Percentiles rank a stretch among this genome's conserved stretches.
Conservation (phyloP, 768 basidiomycete species). For the Naganishia kalamii region DNA sequence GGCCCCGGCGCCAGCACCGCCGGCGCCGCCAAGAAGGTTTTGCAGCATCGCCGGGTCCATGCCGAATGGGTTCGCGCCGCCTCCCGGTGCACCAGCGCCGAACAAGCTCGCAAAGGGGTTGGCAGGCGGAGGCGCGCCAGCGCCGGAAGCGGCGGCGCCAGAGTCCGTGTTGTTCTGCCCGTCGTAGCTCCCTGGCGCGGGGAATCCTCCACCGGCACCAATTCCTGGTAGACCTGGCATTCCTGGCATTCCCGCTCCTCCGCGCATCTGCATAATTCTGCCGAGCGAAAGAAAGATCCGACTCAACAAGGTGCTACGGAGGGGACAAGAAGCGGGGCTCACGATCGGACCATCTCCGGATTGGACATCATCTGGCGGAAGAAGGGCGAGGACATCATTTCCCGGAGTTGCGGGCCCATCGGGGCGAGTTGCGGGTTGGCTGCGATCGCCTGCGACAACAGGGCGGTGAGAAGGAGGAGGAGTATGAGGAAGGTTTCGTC, state of each 20-base stretch:
- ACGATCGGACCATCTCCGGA: constrained; percentile 21
- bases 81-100: constrained; percentile 16
- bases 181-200: background rate
- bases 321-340: too few relatives aligned
- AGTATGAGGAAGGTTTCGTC: too few relatives aligned
- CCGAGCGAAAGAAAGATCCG: too few relatives aligned
- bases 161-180: background rate
- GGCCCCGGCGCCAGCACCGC: constrained; percentile 25
- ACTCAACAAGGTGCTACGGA: too few relatives aligned
- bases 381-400: constrained; percentile 61
- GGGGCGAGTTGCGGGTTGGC: constrained; percentile 67
- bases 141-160: background rate
- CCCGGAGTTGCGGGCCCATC: constrained; percentile 74
- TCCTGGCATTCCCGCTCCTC: constrained; percentile 23
- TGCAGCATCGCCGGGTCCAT: constrained; percentile 52
- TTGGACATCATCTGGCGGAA: constrained; percentile 62
- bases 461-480: background rate
- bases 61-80: constrained; percentile 28
- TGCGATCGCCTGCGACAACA: constrained; percentile 56
- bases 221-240: constrained; percentile 19
- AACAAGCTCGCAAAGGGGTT: constrained; percentile 9
- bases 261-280: constrained; percentile 20
- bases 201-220: constrained; percentile 21
- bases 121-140: background rate
- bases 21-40: constrained; percentile 43